These are phyloP conservation scores for Suillus paluster DNA, from an alignment of 768 basidiomycete genomes.

Conservation along the genomic window DNA sequence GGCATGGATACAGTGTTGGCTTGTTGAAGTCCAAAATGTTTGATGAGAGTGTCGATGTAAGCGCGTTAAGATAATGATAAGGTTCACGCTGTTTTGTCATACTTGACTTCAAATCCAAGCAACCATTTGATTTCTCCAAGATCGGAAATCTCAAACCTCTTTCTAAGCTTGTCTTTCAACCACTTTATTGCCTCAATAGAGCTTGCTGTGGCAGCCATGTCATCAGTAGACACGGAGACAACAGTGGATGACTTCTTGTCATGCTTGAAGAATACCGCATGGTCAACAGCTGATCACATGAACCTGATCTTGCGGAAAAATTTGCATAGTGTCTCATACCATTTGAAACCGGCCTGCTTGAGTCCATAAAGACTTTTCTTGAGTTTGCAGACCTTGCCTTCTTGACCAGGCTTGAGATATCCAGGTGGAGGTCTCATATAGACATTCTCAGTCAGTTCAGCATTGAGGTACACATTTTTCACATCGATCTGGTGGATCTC, in stretches of 20 bases:
- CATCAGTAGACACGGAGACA: slow-evolving; percentile 9
- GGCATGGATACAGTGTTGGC: background rate
- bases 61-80: slow-evolving; percentile 33
- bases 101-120: slow-evolving; percentile 37
- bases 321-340: background rate
- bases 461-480: slow-evolving; percentile 20
- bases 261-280: slow-evolving; percentile 12
- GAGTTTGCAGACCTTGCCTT: slow-evolving; percentile 25
- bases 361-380: slow-evolving; percentile 36
- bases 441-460: slow-evolving; percentile 18
- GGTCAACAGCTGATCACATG: slow-evolving; percentile 7
- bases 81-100: slow-evolving; percentile 17
- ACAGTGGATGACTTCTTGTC: background rate
- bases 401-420: slow-evolving; percentile 12
- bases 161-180: slow-evolving; percentile 23
- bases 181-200: background rate
- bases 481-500: slow-evolving; percentile 21
- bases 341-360: slow-evolving; percentile 21
- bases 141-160: slow-evolving; percentile 34
- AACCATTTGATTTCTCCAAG: slow-evolving; percentile 35
- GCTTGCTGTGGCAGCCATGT: slow-evolving; percentile 10
- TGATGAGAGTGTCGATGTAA: slow-evolving; percentile 28
- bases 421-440: slow-evolving; percentile 30
- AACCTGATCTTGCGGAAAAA: slow-evolving; percentile 9
- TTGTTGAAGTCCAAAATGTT: background rate